These are phyloP conservation scores for Trebouxia sp. DNA, from an alignment of 139 green algal genomes.

Conservation along the genomic window DNA sequence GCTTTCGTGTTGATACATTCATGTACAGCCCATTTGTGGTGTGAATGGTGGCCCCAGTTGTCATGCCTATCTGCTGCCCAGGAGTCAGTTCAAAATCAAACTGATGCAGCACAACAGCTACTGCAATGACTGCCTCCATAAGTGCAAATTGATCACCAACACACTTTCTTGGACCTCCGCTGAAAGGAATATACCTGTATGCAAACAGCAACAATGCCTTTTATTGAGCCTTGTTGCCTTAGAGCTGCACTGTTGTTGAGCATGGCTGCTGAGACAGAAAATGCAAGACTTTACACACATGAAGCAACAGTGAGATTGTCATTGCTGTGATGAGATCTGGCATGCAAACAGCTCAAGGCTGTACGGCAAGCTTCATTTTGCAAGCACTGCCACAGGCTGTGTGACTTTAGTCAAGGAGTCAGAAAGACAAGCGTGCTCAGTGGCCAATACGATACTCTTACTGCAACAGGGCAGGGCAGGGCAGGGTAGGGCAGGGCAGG, in stretches of 20 bases:
- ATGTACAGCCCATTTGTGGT: slow-evolving; percentile 89
- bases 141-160: slow-evolving; percentile 98
- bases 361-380: no score
- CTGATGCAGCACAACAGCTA: slow-evolving; percentile 82
- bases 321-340: background rate
- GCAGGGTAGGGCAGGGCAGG: background rate
- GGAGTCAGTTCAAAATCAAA: slow-evolving; percentile 84
- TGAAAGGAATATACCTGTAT: slow-evolving; percentile 78
- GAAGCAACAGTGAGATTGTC: background rate
- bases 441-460: no score
- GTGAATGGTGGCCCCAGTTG: slow-evolving; percentile 94
- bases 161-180: slow-evolving; percentile 74
- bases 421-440: no score
- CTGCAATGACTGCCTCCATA: slow-evolving; percentile 84
- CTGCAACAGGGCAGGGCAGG: background rate
- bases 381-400: no score
- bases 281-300: background rate
- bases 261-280: background rate
- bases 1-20: slow-evolving; percentile 46
- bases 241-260: no score
- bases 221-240: no score
- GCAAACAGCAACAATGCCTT: background rate
- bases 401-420: no score
- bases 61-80: slow-evolving; percentile 89
- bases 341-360: no score